Conservation (phyloP, 192 early-diverging fungal species). For the Paraglomus brasilianum region DNA sequence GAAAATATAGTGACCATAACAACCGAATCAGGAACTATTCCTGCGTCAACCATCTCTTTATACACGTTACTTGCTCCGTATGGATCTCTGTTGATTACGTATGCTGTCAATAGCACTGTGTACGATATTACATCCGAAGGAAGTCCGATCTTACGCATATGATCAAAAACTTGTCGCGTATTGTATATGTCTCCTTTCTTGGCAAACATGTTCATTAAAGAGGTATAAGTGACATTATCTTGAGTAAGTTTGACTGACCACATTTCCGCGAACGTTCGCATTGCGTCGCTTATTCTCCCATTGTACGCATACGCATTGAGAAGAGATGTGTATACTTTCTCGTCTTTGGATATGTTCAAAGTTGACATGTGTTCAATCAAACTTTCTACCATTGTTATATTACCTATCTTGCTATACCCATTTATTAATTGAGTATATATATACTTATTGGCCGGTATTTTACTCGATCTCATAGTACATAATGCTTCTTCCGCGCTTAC, state of each 20-base stretch:
- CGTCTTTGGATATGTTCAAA: not conserved
- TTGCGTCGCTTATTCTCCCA: not conserved
- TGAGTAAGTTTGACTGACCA: not conserved
- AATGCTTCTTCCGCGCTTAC: constrained; percentile 19
- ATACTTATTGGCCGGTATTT: constrained; percentile 14
- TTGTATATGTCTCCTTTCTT: not conserved
- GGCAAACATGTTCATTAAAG: constrained; percentile 25
- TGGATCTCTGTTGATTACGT: not conserved
- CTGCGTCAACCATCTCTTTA: constrained; percentile 16
- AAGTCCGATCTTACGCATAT: constrained; percentile 19
- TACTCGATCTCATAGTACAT: not conserved
- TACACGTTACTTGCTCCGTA: not conserved
- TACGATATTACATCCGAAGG: constrained; percentile 14
- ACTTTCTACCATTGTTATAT: constrained; percentile 16
- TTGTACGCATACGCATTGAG: constrained; percentile 25
- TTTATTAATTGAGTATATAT: constrained; percentile 19
- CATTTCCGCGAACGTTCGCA: constrained; percentile 27
- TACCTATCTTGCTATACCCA: constrained; percentile 1
- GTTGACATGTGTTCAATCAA: constrained; percentile 5
- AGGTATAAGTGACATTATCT: constrained; percentile 24
- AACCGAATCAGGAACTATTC: constrained; percentile 2
- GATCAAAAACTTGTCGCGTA: constrained; percentile 19
- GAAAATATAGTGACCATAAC: not conserved
- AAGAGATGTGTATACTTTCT: constrained; percentile 17
- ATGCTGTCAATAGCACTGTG: constrained; percentile 27